Base-by-base conservation (phyloP, 345 rosid species). In the Nephelium lappaceum region DNA sequence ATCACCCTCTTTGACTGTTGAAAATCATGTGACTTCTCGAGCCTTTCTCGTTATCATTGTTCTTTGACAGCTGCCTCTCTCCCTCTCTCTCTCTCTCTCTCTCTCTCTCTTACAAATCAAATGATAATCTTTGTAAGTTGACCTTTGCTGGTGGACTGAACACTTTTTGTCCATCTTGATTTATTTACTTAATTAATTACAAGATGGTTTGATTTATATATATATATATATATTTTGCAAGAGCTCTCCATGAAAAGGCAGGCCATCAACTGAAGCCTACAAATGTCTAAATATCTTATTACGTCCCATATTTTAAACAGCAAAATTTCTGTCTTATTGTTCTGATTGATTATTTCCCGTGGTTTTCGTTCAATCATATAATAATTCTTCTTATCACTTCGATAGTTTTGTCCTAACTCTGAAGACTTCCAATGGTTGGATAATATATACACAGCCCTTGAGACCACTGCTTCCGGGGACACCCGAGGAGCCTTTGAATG, bases 131-230 rank as follows among this genome's bases (percentile, higher is more conserved):
- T 42, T 47, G 7, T 47, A 63, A 82, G 89, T 86, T 84, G 89
- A 84, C 85, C 85, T 82, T 76, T 84, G 84, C 87, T 77, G 84
- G 83, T n/a, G 77, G 81, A 77, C 77, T 72, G 71, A n/a, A 76
- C 71, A 79, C 62, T 72, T 21, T n/a, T 79, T 51, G 31, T 69
- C 16, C 49, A 39, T 74, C 64, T 57, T 19, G 31, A 57, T 60
- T 43, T 55, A 42, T 27, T 45, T 27, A 27, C 8, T 65, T 39
- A 11, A 39, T 61, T 49, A 14, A 6, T 8, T 31, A 31, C 36
- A 31, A 42, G 25, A 8, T 47, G 38, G n/a, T 57, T n/a, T 47
- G 18, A 45, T 42, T 6, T 5, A 36, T 27, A 15, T 55, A 66
- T 64, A 49, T 3, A n/a, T n/a, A n/a, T n/a, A n/a, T n/a, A n/a